Conservation (phyloP, 208 protist species). For the Acanthamoeba quina region DNA sequence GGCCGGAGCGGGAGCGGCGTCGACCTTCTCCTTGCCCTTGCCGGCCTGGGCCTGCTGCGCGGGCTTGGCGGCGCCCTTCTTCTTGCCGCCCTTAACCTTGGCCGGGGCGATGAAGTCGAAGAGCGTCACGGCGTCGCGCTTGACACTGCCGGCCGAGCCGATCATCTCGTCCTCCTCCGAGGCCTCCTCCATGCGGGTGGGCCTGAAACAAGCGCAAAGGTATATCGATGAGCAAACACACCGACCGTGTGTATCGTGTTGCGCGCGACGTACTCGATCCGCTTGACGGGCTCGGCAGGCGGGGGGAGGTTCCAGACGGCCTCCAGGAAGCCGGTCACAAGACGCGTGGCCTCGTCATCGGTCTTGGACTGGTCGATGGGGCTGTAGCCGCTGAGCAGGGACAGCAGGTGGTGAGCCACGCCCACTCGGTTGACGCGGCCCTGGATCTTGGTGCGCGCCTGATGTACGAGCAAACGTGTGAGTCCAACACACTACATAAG, state of each 20-base stretch:
- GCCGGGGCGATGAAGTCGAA: conserved; percentile 28
- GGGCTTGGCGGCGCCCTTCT: not conserved
- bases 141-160: not conserved
- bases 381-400: conserved; percentile 33
- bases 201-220: not conserved
- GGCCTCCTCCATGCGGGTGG: not conserved
- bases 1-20: too few species aligned
- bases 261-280: conserved; percentile 15
- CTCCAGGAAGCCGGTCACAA: conserved; percentile 1
- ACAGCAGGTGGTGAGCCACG: not conserved
- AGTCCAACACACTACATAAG: not conserved
- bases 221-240: not conserved
- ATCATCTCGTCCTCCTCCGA: not conserved
- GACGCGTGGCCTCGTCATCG: conserved; percentile 20
- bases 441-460: conserved; percentile 1
- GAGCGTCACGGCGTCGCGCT: conserved; percentile 40
- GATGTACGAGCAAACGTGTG: not conserved
- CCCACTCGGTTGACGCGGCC: not conserved
- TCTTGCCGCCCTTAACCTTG: conserved; percentile 36
- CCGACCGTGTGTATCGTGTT: too few species aligned
- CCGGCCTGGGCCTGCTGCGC: too few species aligned
- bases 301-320: not conserved
- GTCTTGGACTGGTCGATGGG: conserved; percentile 17
- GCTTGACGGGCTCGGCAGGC: conserved; percentile 21
- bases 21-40: too few species aligned